A percentile compares a stretch with the other conserved stretches of the same genome.
Evolutionary conservation across 768 basidiomycete species (phyloP).

Genomic region (Multifurca ochricompacta): DNA sequence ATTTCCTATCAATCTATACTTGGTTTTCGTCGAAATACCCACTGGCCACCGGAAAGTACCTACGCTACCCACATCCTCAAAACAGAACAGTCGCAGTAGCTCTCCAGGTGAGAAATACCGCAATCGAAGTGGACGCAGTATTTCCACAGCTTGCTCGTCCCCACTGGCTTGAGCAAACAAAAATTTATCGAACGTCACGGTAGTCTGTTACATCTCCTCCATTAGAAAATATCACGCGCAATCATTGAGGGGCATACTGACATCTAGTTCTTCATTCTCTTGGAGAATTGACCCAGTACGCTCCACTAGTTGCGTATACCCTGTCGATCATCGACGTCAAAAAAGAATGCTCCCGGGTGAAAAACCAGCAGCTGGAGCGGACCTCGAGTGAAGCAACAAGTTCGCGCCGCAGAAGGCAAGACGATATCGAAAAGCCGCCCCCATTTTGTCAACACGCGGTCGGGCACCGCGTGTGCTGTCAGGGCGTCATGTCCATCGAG

Average conservation of each 20-base stretch:
- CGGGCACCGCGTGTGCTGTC: conserved; percentile 37
- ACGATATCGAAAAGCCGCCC: conserved; percentile 77
- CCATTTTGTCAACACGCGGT: conserved; percentile 64
- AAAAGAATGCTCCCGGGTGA: not conserved
- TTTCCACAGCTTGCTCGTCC: conserved; percentile 39
- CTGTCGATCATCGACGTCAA: conserved; percentile 33
- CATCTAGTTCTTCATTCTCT: conserved; percentile 58
- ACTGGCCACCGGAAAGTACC: conserved; percentile 54
- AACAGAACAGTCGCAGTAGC: conserved; percentile 59
- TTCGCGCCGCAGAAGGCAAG: conserved; percentile 47
- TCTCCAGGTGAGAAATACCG: conserved; percentile 74
- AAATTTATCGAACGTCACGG: conserved; percentile 49
- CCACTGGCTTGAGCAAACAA: conserved; percentile 35
- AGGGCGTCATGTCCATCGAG: conserved; percentile 30
- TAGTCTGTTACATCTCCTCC: conserved; percentile 40
- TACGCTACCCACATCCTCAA: conserved; percentile 29
- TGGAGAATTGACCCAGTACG: conserved; percentile 73
- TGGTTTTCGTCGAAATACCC: conserved; percentile 53
- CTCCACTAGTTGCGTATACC: conserved; percentile 71
- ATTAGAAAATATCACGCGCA: not conserved
- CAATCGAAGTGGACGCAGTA: conserved; percentile 50
- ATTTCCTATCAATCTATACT: conserved; percentile 74
- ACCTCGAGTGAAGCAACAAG: conserved; percentile 83
- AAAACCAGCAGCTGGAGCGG: not conserved
- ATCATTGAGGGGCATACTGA: conserved; percentile 28